Percentiles rank a stretch among this genome's conserved stretches.
Evolutionary conservation across 108 stramenopile species (phyloP).

Genomic region (Nannochloropsis gaditana): DNA sequence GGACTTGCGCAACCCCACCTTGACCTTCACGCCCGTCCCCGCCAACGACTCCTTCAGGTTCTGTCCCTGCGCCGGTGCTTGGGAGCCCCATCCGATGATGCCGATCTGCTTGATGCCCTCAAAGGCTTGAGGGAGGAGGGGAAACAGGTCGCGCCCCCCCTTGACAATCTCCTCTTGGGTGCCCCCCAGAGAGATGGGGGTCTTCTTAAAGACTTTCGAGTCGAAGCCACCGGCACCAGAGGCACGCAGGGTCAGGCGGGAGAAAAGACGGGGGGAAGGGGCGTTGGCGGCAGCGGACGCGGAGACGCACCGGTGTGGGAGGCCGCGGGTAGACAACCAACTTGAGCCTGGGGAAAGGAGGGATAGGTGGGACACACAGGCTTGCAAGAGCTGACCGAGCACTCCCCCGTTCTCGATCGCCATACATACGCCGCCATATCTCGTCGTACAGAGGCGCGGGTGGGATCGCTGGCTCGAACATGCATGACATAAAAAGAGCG

Average conservation of each 20-base stretch:
- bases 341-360: neutral
- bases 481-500: no score
- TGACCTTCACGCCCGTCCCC: constrained; percentile 74
- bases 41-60: constrained; percentile 84
- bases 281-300: neutral
- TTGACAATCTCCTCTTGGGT: constrained; percentile 89
- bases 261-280: neutral
- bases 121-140: constrained; percentile 83
- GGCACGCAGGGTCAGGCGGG: neutral
- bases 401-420: no score
- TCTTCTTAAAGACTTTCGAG: constrained; percentile 77
- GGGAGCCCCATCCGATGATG: constrained; percentile 96
- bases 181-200: constrained; percentile 73
- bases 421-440: no score
- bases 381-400: no score
- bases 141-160: constrained; percentile 93
- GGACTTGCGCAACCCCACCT: constrained; percentile 87
- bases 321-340: neutral
- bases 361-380: no score
- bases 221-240: constrained; percentile 53
- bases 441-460: no score
- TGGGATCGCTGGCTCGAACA: no score
- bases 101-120: constrained; percentile 90
- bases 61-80: constrained; percentile 95
- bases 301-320: neutral